Percentiles rank a stretch among this genome's conserved stretches.
phyloP scores from a whole-genome alignment of 73 alveolate genomes.

The Uronychia setigera region DNA sequence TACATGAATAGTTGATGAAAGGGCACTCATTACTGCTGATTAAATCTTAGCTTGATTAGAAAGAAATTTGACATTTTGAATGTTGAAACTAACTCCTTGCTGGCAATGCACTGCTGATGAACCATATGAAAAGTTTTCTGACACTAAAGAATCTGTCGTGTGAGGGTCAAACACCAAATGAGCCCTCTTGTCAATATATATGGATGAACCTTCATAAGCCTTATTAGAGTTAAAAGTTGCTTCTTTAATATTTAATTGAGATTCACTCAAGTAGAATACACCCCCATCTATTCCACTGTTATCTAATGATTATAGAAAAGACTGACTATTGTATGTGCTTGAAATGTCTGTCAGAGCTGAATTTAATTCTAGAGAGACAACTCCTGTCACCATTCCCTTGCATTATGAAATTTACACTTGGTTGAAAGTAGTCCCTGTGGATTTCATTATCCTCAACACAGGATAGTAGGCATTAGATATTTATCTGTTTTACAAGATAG shows the following conservation, averaged over 20 bases:
- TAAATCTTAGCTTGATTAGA: neutral
- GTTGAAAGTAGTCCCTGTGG: neutral
- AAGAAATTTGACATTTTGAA: neutral
- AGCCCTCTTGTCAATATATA: neutral
- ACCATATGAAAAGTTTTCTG: neutral
- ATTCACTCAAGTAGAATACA: neutral
- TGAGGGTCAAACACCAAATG: neutral
- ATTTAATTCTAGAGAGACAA: neutral
- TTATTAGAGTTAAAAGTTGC: neutral
- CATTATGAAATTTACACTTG: neutral
- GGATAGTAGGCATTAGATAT: neutral
- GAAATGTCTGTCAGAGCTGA: no score
- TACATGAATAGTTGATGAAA: neutral
- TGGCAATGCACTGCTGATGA: neutral
- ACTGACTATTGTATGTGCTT: neutral
- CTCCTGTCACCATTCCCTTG: neutral
- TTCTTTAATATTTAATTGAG: neutral
- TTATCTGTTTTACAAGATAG: neutral
- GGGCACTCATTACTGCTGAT: neutral
- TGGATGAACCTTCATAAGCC: neutral
- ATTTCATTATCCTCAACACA: neutral
- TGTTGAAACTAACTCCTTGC: neutral
- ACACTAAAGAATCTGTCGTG: neutral
- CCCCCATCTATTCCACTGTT: neutral
- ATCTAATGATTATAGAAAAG: neutral